These are phyloP conservation scores for Xylaria sp. DNA, from an alignment of 2,329 filamentous ascomycete genomes.

Conservation along the genomic window DNA sequence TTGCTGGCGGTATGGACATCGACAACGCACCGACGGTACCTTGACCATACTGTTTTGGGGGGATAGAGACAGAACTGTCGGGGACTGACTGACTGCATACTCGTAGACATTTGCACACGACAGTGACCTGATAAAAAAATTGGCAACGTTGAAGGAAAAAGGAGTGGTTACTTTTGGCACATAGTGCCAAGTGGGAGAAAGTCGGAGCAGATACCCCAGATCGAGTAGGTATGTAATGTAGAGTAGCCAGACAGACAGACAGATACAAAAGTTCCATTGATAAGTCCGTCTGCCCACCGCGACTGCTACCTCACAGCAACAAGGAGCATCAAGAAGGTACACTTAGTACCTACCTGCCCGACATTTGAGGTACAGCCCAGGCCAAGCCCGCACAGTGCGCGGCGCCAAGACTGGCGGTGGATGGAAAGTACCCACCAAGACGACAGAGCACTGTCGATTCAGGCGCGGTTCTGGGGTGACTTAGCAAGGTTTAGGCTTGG, in stretches of 20 bases:
- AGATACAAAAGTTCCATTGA: constrained; percentile 16
- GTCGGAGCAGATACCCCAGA: constrained; percentile 20
- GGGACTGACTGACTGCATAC: background rate
- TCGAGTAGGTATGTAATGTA: background rate
- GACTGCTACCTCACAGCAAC: background rate
- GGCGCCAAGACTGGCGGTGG: background rate
- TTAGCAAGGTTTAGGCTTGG: constrained; percentile 25
- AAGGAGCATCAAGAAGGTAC: background rate
- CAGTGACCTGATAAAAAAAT: background rate
- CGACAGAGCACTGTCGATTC: background rate
- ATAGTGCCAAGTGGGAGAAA: background rate
- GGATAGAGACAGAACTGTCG: background rate
- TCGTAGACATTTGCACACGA: background rate
- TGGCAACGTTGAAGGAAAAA: background rate
- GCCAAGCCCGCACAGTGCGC: constrained; percentile 30
- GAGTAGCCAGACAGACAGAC: background rate
- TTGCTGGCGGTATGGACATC: constrained; percentile 1
- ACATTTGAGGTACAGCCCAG: constrained; percentile 15
- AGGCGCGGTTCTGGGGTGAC: constrained; percentile 14
- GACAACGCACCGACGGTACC: background rate
- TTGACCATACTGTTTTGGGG: background rate
- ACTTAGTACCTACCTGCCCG: constrained; percentile 1
- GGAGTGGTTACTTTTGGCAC: background rate
- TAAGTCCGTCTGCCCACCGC: constrained; percentile 1
- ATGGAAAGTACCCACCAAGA: background rate